Base-by-base conservation (phyloP, 2,329 filamentous ascomycete genomes). In the Fusarium clavum region DNA sequence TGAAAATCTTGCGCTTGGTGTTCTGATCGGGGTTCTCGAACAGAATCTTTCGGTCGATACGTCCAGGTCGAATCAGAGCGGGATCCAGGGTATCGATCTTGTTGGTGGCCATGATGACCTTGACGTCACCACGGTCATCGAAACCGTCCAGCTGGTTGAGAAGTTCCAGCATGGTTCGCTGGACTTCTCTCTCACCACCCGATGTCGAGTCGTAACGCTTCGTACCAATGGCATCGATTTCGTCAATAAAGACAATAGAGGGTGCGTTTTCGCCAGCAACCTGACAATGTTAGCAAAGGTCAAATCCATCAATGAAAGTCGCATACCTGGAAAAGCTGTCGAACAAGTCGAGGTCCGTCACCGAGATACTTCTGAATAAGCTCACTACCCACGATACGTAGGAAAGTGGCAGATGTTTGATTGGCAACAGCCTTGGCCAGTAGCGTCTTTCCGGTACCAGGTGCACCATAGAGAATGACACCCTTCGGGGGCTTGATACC, bases 61-160 rank as follows among this genome's bases (percentile, higher is more conserved):
- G 94, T 70, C 96, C 96, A 46, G 96, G 96, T 73, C 96, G 92
- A 78, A 99, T 99, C 74, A 99, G 86, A 20, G 96, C 96, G 58
- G 96, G 96, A 78, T 99, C 97, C 29, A 99, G 87, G 6, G 94
- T 97, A 74, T 99, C 97, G 74, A 99, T 99, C 89, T 99, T 99
- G 90, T 99, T 99, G 73, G 96, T 99, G 14, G 96, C 97, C 94
- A 99, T 98, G 81, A 99, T 95, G 67, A 99, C 96, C 86, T 99
- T 99, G 82, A 99, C 95, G 79, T 99, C 96, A 74, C 96, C 97
- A 66, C 96, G 93, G 81, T 99, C 97, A 79, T 99, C 96, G 83
- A 99, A 99, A 76, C 96, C 96, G 79, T 99, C 54, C 41, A 57
- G 24, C 30, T 57, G 54, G 44, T 57, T 57, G 14, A 57, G 54